phyloP scores from a whole-genome alignment of 2,329 filamentous ascomycete species.

The Verruconis gallopava region DNA sequence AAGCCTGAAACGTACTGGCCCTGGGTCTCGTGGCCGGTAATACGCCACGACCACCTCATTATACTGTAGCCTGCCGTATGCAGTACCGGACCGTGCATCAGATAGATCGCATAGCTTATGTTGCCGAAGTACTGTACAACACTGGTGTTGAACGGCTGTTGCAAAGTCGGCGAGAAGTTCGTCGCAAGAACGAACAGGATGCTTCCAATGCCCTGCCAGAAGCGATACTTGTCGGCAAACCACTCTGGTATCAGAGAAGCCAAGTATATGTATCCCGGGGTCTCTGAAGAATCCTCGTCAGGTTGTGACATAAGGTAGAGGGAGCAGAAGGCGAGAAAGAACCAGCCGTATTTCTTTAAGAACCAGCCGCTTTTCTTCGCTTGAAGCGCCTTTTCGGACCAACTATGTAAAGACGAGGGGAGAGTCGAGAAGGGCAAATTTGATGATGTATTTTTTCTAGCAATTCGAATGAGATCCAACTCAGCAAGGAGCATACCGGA shows the following conservation, averaged over 20 bases:
- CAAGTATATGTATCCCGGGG: constrained; percentile 30
- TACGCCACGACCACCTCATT: constrained; percentile 10
- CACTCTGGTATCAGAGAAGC: constrained; percentile 26
- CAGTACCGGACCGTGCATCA: constrained; percentile 25
- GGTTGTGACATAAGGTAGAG: constrained; percentile 32
- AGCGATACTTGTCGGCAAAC: constrained; percentile 31
- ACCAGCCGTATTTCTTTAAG: constrained; percentile 18
- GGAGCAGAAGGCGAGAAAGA: constrained; percentile 25
- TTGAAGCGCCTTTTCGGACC: constrained; percentile 1
- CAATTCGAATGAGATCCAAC: constrained; percentile 27
- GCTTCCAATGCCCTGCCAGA: constrained; percentile 28
- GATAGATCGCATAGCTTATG: constrained; percentile 35
- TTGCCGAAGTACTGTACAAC: constrained; percentile 34
- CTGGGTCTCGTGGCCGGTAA: constrained; percentile 11
- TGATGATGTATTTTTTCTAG: background rate
- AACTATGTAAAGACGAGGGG: background rate
- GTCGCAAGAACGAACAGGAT: constrained; percentile 10
- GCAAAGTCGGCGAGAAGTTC: constrained; percentile 22
- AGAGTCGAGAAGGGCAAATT: background rate
- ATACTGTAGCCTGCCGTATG: constrained; percentile 11
- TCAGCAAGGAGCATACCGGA: constrained; percentile 44
- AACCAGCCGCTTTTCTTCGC: background rate
- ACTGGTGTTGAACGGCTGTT: constrained; percentile 28
- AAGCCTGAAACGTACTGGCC: constrained; percentile 11
- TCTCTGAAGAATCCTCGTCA: constrained; percentile 26